Evolutionary conservation across 805 yeast species (phyloP).

Genomic region (Scheffersomyces coipomensis): DNA sequence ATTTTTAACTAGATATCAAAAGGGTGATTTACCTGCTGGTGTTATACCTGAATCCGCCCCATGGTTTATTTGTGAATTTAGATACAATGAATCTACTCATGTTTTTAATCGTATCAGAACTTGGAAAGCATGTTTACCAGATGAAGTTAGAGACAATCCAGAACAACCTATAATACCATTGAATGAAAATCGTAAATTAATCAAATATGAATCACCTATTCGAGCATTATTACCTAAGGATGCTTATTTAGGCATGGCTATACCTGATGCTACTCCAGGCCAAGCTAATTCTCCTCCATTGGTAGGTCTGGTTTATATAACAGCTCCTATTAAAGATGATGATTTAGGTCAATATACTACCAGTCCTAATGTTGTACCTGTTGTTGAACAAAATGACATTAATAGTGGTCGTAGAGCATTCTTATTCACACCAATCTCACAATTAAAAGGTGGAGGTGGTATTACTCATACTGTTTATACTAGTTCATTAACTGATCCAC

Average conservation of each 20-base stretch:
- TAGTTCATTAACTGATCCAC: slow-evolving; percentile 11
- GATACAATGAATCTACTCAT: slow-evolving; percentile 89
- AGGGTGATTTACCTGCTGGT: slow-evolving; percentile 80
- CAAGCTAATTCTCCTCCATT: slow-evolving; percentile 88
- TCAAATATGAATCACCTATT: slow-evolving; percentile 82
- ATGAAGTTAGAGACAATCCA: slow-evolving; percentile 84
- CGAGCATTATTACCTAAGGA: slow-evolving; percentile 72
- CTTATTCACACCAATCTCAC: slow-evolving; percentile 44
- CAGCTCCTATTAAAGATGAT: slow-evolving; percentile 73
- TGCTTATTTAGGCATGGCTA: slow-evolving; percentile 68
- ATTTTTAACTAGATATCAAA: slow-evolving; percentile 89
- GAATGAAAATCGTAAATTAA: slow-evolving; percentile 61
- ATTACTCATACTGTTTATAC: slow-evolving; percentile 19
- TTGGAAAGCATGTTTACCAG: slow-evolving; percentile 98
- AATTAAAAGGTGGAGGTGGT: slow-evolving; percentile 35
- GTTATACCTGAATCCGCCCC: slow-evolving; percentile 72
- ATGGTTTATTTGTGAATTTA: slow-evolving; percentile 88
- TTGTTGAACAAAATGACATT: slow-evolving; percentile 39
- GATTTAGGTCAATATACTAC: slow-evolving; percentile 72
- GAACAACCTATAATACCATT: slow-evolving; percentile 76
- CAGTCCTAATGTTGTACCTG: slow-evolving; percentile 38
- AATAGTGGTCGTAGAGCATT: slow-evolving; percentile 36
- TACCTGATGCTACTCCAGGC: slow-evolving; percentile 81
- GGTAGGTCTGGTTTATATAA: slow-evolving; percentile 83
- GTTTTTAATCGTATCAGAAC: slow-evolving; percentile 93